Evolutionary conservation across 2,329 filamentous ascomycete species (phyloP).

Genomic region (Colletotrichum sp.): DNA sequence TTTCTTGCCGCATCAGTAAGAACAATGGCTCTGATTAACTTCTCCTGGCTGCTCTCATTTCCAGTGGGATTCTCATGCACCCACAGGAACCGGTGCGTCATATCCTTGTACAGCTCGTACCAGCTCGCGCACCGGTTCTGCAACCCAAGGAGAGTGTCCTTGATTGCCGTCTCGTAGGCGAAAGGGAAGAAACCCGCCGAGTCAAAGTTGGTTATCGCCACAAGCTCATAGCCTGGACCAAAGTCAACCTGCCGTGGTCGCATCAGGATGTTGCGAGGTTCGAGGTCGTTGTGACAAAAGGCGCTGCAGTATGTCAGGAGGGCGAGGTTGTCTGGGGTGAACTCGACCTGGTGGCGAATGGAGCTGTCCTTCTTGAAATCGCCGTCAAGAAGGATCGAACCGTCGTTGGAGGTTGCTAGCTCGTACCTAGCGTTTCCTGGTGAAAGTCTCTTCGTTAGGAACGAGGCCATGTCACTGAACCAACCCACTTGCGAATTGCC

Average conservation of each 20-base stretch:
- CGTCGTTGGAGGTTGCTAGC: not conserved
- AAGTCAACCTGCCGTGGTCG: not conserved
- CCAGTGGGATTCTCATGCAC: not conserved
- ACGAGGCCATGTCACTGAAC: not conserved
- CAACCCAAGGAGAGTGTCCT: not conserved
- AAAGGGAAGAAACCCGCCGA: slow-evolving; percentile 1
- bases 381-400: not conserved
- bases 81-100: not conserved
- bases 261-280: not conserved
- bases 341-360: not conserved
- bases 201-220: not conserved
- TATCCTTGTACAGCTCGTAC: not conserved
- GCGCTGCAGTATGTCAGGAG: not conserved
- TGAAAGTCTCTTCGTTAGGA: not conserved
- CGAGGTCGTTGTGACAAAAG: slow-evolving; percentile 10
- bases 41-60: not conserved
- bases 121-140: not conserved
- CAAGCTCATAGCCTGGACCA: not conserved
- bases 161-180: not conserved
- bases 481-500: not conserved
- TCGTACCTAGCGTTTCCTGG: not conserved
- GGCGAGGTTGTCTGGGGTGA: not conserved
- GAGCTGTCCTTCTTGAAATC: not conserved
- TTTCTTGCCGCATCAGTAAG: not conserved
- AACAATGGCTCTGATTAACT: not conserved